A percentile compares a stretch with the other conserved stretches of the same genome.
phyloP scores from a whole-genome alignment of 352 stramenopile species.

The Globisporangium heterothallicum region DNA sequence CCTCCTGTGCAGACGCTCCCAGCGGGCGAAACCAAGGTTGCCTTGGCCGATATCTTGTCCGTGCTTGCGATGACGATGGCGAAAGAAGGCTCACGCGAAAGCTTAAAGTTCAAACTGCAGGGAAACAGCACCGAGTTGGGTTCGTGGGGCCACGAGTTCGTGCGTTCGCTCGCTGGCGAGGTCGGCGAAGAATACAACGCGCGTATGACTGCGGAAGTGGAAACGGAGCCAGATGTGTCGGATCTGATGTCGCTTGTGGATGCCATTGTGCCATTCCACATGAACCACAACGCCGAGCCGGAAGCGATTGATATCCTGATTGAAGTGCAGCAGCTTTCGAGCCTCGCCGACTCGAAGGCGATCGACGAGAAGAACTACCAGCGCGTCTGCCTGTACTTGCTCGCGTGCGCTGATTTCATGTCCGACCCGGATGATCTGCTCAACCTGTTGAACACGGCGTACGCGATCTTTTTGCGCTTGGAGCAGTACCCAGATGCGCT shows the following conservation, averaged over 20 bases:
- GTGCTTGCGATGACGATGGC: constrained; percentile 99
- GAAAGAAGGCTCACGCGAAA: constrained; percentile 88
- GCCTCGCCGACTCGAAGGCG: constrained; percentile 88
- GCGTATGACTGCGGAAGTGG: constrained; percentile 48
- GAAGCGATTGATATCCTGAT: constrained; percentile 99
- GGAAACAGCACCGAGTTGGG: constrained; percentile 90
- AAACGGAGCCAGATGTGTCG: constrained; percentile 60
- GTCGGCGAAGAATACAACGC: constrained; percentile 93
- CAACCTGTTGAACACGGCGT: constrained; percentile 90
- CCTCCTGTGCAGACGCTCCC: constrained; percentile 23
- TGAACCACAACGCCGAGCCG: constrained; percentile 98
- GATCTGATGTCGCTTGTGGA: constrained; percentile 96
- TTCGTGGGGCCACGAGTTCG: constrained; percentile 98
- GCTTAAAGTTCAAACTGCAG: constrained; percentile 87
- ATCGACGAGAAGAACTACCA: constrained; percentile 99
- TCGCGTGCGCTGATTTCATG: constrained; percentile 98
- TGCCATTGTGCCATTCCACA: constrained; percentile 98
- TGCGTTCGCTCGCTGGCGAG: constrained; percentile 95
- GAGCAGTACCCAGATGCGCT: constrained; percentile 94
- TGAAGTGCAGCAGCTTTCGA: constrained; percentile 96
- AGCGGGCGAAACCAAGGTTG: constrained; percentile 60
- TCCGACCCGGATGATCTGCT: constrained; percentile 96
- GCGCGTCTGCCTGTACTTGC: constrained; percentile 97
- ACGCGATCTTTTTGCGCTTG: constrained; percentile 93
- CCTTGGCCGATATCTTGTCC: constrained; percentile 84